phyloP scores from a whole-genome alignment of 768 basidiomycete species.

The Tephrocybe sp. region DNA sequence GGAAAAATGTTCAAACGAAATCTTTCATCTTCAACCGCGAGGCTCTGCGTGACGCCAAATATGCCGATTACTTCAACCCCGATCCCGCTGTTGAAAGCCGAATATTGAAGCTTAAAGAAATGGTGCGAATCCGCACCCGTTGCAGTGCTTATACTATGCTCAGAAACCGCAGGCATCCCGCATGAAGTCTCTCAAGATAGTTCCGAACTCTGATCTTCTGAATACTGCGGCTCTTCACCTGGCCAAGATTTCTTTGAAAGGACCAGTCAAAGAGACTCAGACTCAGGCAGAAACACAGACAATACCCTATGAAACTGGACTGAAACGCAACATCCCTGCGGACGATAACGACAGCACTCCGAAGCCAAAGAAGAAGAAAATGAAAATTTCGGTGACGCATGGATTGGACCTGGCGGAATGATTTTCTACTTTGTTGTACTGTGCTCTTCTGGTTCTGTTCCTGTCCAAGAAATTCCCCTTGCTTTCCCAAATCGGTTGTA shows the following conservation, averaged over 20 bases:
- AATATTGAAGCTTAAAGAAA: constrained; percentile 58
- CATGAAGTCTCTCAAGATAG: constrained; percentile 8
- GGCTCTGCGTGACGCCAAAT: constrained; percentile 43
- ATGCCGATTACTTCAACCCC: constrained; percentile 71
- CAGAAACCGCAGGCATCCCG: not conserved
- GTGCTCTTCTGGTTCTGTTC: no score
- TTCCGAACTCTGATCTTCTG: constrained; percentile 9
- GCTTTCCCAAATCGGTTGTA: not conserved
- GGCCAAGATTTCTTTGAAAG: constrained; percentile 4
- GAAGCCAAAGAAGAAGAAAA: constrained; percentile 55
- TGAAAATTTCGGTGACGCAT: constrained; percentile 70
- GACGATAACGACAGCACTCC: constrained; percentile 19
- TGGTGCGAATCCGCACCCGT: constrained; percentile 39
- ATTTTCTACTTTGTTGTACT: constrained; percentile 4
- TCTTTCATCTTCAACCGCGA: constrained; percentile 58
- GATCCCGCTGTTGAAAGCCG: constrained; percentile 56
- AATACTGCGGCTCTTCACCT: constrained; percentile 7
- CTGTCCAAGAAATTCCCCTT: no score
- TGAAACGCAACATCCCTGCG: constrained; percentile 34
- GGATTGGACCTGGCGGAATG: constrained; percentile 78
- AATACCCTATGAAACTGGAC: constrained; percentile 20
- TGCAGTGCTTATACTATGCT: not conserved
- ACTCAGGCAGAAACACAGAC: constrained; percentile 35
- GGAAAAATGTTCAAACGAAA: constrained; percentile 54
- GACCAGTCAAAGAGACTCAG: constrained; percentile 26